These are phyloP conservation scores for Chlorokybus atmophyticus DNA, from an alignment of 139 green algal genomes.

Conservation along the genomic window DNA sequence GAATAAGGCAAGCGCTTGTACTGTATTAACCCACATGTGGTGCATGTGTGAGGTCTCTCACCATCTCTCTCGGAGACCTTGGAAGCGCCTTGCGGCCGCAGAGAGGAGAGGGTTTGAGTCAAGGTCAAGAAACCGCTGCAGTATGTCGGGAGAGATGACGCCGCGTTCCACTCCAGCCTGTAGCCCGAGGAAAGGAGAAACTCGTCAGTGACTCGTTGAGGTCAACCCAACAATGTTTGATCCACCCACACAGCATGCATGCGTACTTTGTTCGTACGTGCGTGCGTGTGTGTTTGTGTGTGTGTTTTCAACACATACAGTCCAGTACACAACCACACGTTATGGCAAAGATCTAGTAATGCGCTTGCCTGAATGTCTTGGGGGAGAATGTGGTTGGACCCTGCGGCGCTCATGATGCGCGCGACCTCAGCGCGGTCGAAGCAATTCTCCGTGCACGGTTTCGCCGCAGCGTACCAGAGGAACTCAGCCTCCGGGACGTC, in stretches of 20 bases:
- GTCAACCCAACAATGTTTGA: too few relatives aligned
- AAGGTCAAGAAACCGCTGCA: slow-evolving; percentile 20
- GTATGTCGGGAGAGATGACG: slow-evolving; percentile 16
- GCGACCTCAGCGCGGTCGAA: slow-evolving; percentile 28
- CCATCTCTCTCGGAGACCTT: slow-evolving; percentile 15
- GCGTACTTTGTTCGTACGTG: too few relatives aligned
- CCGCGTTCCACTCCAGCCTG: slow-evolving; percentile 18
- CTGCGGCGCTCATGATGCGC: slow-evolving; percentile 24
- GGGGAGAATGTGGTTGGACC: slow-evolving; percentile 12
- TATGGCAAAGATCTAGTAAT: too few relatives aligned
- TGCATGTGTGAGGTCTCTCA: too few relatives aligned
- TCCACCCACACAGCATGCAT: too few relatives aligned
- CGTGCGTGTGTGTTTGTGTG: too few relatives aligned
- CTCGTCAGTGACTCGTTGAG: too few relatives aligned
- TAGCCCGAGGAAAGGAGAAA: too few relatives aligned
- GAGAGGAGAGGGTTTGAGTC: slow-evolving; percentile 12
- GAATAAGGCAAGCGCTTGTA: background rate
- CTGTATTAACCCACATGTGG: background rate
- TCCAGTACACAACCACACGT: too few relatives aligned
- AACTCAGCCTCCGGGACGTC: slow-evolving; percentile 23
- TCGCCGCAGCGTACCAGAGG: slow-evolving; percentile 20
- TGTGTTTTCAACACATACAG: too few relatives aligned
- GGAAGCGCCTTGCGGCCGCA: slow-evolving; percentile 12
- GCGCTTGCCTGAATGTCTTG: slow-evolving; percentile 21
- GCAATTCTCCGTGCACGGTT: slow-evolving; percentile 23